phyloP scores from a whole-genome alignment of 345 rosid species.

The Citrus trifoliata region DNA sequence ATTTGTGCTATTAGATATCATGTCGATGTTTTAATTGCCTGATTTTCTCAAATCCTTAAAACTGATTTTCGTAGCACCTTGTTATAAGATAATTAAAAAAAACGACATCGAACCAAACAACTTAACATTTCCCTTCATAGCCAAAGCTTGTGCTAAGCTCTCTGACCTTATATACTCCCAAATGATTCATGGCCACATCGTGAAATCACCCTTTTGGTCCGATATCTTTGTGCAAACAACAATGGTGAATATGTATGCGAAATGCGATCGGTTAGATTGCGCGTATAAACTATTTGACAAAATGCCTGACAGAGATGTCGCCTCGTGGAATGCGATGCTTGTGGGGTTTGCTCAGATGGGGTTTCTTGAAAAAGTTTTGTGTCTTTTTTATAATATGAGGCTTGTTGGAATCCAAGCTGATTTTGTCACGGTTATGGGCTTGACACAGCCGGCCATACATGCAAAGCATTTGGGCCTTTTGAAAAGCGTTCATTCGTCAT shows the following conservation, averaged over 20 bases:
- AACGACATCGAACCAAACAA: slow-evolving; percentile 43
- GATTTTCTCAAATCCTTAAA: too few species aligned
- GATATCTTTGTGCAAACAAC: slow-evolving; percentile 52
- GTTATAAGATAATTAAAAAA: too few species aligned
- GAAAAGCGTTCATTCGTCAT: slow-evolving; percentile 40
- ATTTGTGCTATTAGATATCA: too few species aligned
- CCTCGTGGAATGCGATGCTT: slow-evolving; percentile 64
- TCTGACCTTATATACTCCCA: slow-evolving; percentile 21
- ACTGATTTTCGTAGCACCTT: too few species aligned
- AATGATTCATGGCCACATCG: slow-evolving; percentile 39
- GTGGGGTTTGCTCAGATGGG: slow-evolving; percentile 47
- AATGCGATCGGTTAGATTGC: slow-evolving; percentile 30
- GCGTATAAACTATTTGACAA: slow-evolving; percentile 43
- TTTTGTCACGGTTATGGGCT: slow-evolving; percentile 50
- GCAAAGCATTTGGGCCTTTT: slow-evolving; percentile 29
- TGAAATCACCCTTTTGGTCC: slow-evolving; percentile 42
- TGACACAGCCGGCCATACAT: slow-evolving; percentile 27
- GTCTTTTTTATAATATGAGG: slow-evolving; percentile 46
- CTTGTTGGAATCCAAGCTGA: slow-evolving; percentile 38
- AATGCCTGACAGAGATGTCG: slow-evolving; percentile 54
- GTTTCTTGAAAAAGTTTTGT: slow-evolving; percentile 15
- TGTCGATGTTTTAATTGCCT: too few species aligned
- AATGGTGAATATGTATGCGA: slow-evolving; percentile 38
- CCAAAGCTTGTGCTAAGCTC: slow-evolving; percentile 61
- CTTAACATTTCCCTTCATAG: slow-evolving; percentile 54